Evolutionary conservation across 208 protist species (phyloP).

Genomic region (Leishmania lainsoni): DNA sequence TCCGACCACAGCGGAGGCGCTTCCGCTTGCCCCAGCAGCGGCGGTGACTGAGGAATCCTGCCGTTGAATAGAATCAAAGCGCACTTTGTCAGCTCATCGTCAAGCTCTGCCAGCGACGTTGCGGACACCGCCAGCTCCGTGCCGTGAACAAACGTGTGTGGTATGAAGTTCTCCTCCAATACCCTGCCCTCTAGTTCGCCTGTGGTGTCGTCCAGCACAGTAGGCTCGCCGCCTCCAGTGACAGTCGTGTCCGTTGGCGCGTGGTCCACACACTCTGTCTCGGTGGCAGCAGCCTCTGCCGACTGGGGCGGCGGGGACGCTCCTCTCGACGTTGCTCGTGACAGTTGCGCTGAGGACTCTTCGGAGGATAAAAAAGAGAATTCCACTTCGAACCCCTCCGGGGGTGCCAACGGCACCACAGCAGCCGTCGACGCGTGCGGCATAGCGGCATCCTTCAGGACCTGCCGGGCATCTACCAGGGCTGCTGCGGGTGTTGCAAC

Average conservation of each 20-base stretch:
- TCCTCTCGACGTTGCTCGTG: background rate
- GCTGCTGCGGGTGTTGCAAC: background rate
- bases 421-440: background rate
- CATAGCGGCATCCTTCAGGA: background rate
- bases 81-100: conserved; percentile 4
- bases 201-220: background rate
- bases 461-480: background rate
- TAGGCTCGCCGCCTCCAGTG: background rate
- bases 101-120: background rate
- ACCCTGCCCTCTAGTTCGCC: background rate
- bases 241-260: background rate
- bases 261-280: background rate
- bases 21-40: background rate
- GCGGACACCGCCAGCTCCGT: background rate
- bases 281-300: background rate
- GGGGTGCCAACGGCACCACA: conserved; percentile 3
- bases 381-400: conserved; percentile 25
- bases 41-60: conserved; percentile 5
- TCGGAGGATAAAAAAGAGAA: conserved; percentile 19
- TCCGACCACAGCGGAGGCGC: conserved; percentile 13
- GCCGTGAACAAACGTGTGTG: conserved; percentile 11
- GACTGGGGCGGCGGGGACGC: conserved; percentile 1
- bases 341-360: background rate
- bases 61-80: conserved; percentile 24
- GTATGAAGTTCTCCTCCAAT: background rate